A percentile compares a stretch with the other conserved stretches of the same genome.
phyloP scores from a whole-genome alignment of 176 grass and related monocot genomes.

The Guadua angustifolia region DNA sequence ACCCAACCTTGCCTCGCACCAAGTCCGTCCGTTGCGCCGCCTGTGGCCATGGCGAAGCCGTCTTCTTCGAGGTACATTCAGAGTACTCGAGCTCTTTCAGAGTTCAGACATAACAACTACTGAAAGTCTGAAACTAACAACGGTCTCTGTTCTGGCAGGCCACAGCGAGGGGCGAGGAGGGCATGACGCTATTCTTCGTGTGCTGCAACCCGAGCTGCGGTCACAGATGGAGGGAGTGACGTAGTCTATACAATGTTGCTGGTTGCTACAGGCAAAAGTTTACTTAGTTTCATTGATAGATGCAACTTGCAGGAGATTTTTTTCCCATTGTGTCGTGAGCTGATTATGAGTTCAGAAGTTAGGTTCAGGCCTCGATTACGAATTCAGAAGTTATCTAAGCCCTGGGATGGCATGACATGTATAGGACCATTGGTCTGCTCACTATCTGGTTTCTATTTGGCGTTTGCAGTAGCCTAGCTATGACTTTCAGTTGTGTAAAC shows the following conservation, averaged over 20 bases:
- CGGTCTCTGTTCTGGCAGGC: conserved; percentile 21
- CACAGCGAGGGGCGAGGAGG: conserved; percentile 44
- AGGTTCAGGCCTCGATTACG: too few species aligned
- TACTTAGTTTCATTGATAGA: too few species aligned
- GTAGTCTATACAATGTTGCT: neutral
- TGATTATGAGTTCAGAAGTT: too few species aligned
- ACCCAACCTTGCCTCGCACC: too few species aligned
- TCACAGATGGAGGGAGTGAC: conserved; percentile 52
- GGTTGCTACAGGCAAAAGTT: too few species aligned
- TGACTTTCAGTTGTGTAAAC: too few species aligned
- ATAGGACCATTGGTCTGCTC: too few species aligned
- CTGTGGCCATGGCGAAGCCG: conserved; percentile 51
- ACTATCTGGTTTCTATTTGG: neutral
- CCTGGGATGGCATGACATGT: too few species aligned
- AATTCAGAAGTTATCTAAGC: too few species aligned
- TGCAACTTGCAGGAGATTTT: too few species aligned
- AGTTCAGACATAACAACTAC: neutral
- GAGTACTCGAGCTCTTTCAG: neutral
- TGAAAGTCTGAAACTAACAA: neutral
- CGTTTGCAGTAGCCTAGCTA: neutral
- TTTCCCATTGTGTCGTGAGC: too few species aligned
- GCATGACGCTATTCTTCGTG: conserved; percentile 41
- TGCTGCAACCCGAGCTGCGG: conserved; percentile 44
- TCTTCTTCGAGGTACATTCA: conserved; percentile 57
- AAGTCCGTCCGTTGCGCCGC: too few species aligned